Conservation (phyloP, 306 rosid genomes). For the Mimosa pudica region DNA sequence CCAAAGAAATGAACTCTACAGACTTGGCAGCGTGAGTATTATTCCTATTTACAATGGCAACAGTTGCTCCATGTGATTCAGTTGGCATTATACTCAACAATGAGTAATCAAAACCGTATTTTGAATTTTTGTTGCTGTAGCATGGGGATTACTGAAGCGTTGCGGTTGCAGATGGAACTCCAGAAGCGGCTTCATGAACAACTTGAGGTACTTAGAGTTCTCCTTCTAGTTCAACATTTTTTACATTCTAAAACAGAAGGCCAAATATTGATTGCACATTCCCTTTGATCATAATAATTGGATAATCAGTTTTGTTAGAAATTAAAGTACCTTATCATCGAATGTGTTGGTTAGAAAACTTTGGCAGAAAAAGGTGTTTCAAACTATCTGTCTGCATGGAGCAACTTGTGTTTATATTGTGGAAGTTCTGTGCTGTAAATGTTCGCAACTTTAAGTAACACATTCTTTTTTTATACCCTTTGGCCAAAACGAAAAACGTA, state of each 20-base stretch:
- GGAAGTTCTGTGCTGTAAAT: not conserved
- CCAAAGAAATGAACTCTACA: constrained; percentile 54
- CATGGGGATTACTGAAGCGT: constrained; percentile 85
- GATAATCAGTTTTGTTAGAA: not conserved
- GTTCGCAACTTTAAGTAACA: not conserved
- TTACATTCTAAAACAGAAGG: not conserved
- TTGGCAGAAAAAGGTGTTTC: not conserved
- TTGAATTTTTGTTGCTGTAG: constrained; percentile 53
- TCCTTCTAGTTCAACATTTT: not conserved
- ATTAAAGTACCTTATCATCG: not conserved
- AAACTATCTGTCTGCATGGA: not conserved
- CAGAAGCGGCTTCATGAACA: constrained; percentile 98
- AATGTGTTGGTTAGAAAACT: not conserved
- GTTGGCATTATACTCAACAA: constrained; percentile 2
- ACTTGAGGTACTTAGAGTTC: constrained; percentile 70
- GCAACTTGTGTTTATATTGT: not conserved
- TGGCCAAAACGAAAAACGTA: too few relatives aligned
- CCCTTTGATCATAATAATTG: not conserved
- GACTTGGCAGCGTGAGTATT: constrained; percentile 59
- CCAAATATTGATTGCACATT: not conserved
- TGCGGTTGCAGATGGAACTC: constrained; percentile 94
- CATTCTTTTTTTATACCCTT: too few relatives aligned
- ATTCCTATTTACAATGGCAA: constrained; percentile 11
- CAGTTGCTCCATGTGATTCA: constrained; percentile 4
- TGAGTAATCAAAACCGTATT: constrained; percentile 23